A percentile compares a stretch with the other conserved stretches of the same genome.
Evolutionary conservation across 768 basidiomycete species (phyloP).

Genomic region (Rhodotorula babjevae): DNA sequence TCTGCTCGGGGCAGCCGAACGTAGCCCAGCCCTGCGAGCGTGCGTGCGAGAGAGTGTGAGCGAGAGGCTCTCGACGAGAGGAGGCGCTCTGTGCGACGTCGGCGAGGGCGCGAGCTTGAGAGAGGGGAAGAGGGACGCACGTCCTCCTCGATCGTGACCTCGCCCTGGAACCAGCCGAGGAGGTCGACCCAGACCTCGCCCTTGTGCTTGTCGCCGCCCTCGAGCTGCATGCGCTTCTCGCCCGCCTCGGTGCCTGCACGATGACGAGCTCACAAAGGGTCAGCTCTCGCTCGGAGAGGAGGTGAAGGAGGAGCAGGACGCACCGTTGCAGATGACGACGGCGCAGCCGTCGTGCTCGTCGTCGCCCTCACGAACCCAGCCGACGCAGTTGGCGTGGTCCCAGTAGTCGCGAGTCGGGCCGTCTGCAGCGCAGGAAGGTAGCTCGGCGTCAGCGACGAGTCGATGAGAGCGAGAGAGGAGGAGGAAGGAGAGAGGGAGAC

Average conservation of each 20-base stretch:
- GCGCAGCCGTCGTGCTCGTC: constrained; percentile 49
- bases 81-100: no score
- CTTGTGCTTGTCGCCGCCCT: constrained; percentile 46
- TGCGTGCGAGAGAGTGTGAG: no score
- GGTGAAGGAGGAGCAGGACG: background rate
- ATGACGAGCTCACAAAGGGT: background rate
- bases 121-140: constrained; percentile 14
- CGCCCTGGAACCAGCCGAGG: constrained; percentile 52
- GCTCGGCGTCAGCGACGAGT: background rate
- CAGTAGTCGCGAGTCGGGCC: constrained; percentile 49
- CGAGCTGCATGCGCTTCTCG: constrained; percentile 48
- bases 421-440: constrained; percentile 33
- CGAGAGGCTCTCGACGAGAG: no score
- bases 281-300: background rate
- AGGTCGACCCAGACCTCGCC: constrained; percentile 54
- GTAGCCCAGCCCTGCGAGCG: constrained; percentile 47
- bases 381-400: constrained; percentile 49
- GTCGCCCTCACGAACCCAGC: constrained; percentile 51
- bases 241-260: constrained; percentile 40
- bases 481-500: constrained; percentile 1
- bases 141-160: constrained; percentile 52
- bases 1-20: constrained; percentile 49
- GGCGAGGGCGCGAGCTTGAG: no score
- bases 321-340: constrained; percentile 43
- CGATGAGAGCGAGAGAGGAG: no score